A percentile compares a stretch with the other conserved stretches of the same genome.
These are phyloP conservation scores for Chaetomiaceae sp. DNA, from an alignment of 2,329 filamentous ascomycete genomes.

Conservation along the genomic window DNA sequence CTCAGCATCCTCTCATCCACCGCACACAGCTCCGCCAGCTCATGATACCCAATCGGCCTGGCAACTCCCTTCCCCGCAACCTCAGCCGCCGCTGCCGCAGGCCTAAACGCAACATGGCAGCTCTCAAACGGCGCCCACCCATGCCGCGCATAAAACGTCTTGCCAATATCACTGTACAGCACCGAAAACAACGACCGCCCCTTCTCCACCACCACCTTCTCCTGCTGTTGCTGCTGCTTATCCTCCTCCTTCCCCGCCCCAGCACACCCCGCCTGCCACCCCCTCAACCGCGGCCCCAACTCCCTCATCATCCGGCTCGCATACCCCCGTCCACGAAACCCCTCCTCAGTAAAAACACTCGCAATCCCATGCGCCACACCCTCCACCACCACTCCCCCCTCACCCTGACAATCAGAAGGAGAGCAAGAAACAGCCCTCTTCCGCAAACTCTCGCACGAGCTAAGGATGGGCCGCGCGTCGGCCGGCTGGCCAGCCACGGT, in stretches of 20 bases:
- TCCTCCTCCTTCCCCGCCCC: slow-evolving; percentile 12
- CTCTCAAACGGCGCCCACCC: slow-evolving; percentile 76
- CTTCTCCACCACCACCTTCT: slow-evolving; percentile 23
- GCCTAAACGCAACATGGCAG: slow-evolving; percentile 62
- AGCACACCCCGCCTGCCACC: slow-evolving; percentile 37
- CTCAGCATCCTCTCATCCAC: slow-evolving; percentile 61
- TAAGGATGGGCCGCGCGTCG: slow-evolving; percentile 49
- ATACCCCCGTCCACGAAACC: slow-evolving; percentile 68
- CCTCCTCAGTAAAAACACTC: slow-evolving; percentile 69
- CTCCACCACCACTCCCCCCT: slow-evolving; percentile 40
- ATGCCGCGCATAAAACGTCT: slow-evolving; percentile 69
- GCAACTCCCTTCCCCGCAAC: slow-evolving; percentile 22
- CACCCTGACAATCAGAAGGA: slow-evolving; percentile 19
- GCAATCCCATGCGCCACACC: slow-evolving; percentile 68
- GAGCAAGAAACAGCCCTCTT: slow-evolving; percentile 51
- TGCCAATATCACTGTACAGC: slow-evolving; percentile 82
- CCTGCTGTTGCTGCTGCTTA: too few relatives aligned
- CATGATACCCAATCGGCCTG: slow-evolving; percentile 50
- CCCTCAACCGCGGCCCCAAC: slow-evolving; percentile 44
- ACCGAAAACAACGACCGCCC: slow-evolving; percentile 59
- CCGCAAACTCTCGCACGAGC: slow-evolving; percentile 59
- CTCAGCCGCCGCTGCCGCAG: slow-evolving; percentile 25
- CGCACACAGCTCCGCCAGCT: slow-evolving; percentile 57
- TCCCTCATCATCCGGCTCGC: slow-evolving; percentile 70
- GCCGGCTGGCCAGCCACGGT: slow-evolving; percentile 41